Conservation (phyloP, 805 yeast genomes). For the Blastobotrys chiropterorum region DNA sequence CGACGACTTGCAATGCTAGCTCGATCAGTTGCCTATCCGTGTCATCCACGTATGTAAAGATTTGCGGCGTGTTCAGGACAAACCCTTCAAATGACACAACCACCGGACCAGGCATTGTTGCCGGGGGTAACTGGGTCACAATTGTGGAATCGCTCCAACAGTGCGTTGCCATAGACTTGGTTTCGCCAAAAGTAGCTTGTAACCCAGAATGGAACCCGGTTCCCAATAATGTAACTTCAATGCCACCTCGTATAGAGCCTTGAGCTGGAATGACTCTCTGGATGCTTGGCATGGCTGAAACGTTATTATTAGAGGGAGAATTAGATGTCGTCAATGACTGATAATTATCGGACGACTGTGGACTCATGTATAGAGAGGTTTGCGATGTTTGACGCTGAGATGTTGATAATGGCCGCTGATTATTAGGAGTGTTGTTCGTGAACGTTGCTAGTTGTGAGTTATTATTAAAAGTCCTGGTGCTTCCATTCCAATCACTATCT, state of each 20-base stretch:
- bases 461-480: neutral
- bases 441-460: neutral
- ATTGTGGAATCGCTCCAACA: constrained; percentile 96
- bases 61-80: constrained; percentile 40
- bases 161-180: constrained; percentile 57
- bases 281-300: constrained; percentile 44
- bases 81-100: constrained; percentile 70
- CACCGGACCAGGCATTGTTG: constrained; percentile 85
- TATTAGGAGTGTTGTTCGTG: neutral
- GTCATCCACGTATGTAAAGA: constrained; percentile 91
- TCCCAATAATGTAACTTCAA: constrained; percentile 88
- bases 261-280: constrained; percentile 91
- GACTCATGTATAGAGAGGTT: neutral
- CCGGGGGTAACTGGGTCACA: constrained; percentile 91
- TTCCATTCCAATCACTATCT: constrained; percentile 17
- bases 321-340: neutral
- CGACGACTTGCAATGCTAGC: constrained; percentile 92
- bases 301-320: neutral
- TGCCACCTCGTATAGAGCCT: constrained; percentile 95
- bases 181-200: constrained; percentile 74
- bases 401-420: neutral
- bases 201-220: constrained; percentile 79
- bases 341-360: neutral
- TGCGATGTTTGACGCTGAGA: neutral
- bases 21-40: constrained; percentile 93